Conservation (phyloP, 352 stramenopile genomes). For the Pythium plurisporium region DNA sequence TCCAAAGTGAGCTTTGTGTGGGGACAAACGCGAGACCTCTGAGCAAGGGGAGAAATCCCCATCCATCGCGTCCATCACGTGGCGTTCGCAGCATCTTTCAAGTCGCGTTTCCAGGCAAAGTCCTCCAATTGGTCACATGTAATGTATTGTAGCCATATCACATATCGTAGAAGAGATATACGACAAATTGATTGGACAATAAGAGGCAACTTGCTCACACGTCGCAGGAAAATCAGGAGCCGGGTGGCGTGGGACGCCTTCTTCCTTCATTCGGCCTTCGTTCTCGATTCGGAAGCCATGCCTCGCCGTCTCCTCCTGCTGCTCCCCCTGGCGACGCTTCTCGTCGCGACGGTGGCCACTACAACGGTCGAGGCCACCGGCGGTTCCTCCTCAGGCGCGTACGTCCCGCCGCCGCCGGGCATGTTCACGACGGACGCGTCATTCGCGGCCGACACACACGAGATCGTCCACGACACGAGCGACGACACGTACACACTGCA, state of each 20-base stretch:
- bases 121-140: no score
- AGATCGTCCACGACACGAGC: conserved; percentile 3
- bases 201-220: background rate
- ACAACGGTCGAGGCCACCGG: background rate
- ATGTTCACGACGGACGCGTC: conserved; percentile 19
- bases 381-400: conserved; percentile 10
- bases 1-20: no score
- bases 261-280: background rate
- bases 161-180: no score
- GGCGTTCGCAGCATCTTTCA: no score
- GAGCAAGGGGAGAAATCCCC: no score
- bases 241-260: background rate
- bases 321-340: background rate
- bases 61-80: no score
- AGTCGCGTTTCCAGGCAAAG: no score
- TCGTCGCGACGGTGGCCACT: background rate
- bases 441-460: conserved; percentile 9
- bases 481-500: conserved; percentile 4
- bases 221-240: conserved; percentile 3
- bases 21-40: no score
- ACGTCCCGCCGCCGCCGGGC: conserved; percentile 5
- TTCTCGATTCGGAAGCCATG: background rate
- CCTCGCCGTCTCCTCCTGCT: background rate
- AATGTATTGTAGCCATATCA: no score
- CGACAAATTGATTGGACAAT: no score